phyloP scores from a whole-genome alignment of 768 basidiomycete species.

The Lanmaoa pseudosensibilis region DNA sequence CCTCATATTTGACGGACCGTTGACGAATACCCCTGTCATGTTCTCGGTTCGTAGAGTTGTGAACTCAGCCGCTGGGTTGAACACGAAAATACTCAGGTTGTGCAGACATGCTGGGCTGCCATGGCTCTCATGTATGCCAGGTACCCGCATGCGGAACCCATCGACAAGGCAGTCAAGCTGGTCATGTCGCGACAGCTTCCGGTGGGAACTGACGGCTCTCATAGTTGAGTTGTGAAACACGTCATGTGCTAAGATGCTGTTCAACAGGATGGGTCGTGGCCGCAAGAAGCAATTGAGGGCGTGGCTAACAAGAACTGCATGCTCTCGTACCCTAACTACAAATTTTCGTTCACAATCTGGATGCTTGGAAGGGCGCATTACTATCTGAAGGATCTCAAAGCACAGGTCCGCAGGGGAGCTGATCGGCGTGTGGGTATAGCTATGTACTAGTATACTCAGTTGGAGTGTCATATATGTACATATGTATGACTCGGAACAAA shows the following conservation, averaged over 20 bases:
- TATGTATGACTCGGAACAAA: too few species aligned
- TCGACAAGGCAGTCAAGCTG: constrained; percentile 73
- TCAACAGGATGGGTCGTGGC: too few species aligned
- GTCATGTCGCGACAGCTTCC: constrained; percentile 88
- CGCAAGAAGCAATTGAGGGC: constrained; percentile 93
- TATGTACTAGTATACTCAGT: too few species aligned
- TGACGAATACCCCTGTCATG: background rate
- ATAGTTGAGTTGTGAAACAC: background rate
- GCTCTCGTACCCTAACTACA: constrained; percentile 89
- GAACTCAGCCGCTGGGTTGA: constrained; percentile 61
- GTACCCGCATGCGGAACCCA: too few species aligned
- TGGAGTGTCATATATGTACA: too few species aligned
- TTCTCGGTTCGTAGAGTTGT: constrained; percentile 61
- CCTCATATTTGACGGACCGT: background rate
- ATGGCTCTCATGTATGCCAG: too few species aligned
- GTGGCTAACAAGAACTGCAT: constrained; percentile 88
- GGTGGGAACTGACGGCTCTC: constrained; percentile 42
- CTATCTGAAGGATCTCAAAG: too few species aligned
- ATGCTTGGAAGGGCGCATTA: too few species aligned
- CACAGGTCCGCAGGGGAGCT: too few species aligned
- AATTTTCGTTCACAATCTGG: constrained; percentile 95
- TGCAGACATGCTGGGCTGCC: too few species aligned
- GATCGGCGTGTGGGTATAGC: too few species aligned
- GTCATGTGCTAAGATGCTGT: background rate
- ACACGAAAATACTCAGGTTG: too few species aligned